These are phyloP conservation scores for Podaxis pistillaris DNA, from an alignment of 768 basidiomycete species.

Conservation along the genomic window DNA sequence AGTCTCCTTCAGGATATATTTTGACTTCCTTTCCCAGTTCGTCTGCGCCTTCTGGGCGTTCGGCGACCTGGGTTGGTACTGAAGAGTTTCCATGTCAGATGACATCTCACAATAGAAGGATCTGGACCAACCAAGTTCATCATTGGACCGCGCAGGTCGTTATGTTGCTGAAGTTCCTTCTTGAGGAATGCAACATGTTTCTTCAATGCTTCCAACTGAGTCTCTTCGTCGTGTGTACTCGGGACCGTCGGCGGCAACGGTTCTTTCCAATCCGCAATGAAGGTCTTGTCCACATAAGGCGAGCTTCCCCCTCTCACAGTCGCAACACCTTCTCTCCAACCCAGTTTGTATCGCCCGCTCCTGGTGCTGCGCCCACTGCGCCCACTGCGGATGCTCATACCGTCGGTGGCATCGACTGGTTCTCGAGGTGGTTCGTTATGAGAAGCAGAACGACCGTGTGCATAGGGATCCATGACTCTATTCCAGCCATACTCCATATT, in stretches of 20 bases:
- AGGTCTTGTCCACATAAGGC: constrained; percentile 74
- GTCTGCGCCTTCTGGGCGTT: constrained; percentile 74
- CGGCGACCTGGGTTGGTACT: constrained; percentile 80
- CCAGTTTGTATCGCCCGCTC: constrained; percentile 52
- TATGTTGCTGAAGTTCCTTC: constrained; percentile 79
- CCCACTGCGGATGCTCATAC: constrained; percentile 51
- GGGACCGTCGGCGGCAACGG: constrained; percentile 82
- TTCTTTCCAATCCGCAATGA: constrained; percentile 92
- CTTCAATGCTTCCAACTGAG: constrained; percentile 85
- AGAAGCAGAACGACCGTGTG: constrained; percentile 53
- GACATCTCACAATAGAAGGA: background rate
- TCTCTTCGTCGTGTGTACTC: constrained; percentile 89
- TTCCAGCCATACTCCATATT: constrained; percentile 99
- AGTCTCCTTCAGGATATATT: constrained; percentile 86
- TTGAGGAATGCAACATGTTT: constrained; percentile 78
- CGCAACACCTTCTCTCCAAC: constrained; percentile 64
- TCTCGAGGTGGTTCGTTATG: constrained; percentile 53
- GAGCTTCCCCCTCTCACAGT: constrained; percentile 66
- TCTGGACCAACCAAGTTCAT: constrained; percentile 55
- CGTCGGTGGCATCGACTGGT: constrained; percentile 51
- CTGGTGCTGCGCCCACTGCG: constrained; percentile 73
- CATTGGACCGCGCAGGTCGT: constrained; percentile 83
- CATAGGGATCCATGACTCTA: constrained; percentile 56
- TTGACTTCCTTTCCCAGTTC: constrained; percentile 94
- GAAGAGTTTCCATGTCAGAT: constrained; percentile 17